phyloP scores from a whole-genome alignment of 192 early-diverging fungal species.

The Coemansia sp. region DNA sequence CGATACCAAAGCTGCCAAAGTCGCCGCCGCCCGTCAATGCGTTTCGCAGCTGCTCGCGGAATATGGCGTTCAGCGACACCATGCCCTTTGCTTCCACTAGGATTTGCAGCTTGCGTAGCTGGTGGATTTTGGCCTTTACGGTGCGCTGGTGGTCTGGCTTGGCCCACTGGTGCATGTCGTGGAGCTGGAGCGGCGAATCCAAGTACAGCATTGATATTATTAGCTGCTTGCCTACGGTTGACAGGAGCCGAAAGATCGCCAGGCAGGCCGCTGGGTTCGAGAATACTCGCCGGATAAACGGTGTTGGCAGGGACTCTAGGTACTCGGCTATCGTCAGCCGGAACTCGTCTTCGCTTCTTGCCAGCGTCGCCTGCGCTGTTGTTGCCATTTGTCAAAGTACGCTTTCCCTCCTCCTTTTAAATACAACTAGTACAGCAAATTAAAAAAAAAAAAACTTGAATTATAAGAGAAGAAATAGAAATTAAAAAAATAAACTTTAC shows the following conservation, averaged over 20 bases:
- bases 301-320: conserved; percentile 72
- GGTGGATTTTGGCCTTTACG: conserved; percentile 64
- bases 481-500: no score
- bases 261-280: conserved; percentile 90
- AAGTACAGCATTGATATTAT: conserved; percentile 86
- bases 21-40: conserved; percentile 76
- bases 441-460: no score
- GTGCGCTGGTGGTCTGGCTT: conserved; percentile 44
- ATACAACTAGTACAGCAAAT: no score
- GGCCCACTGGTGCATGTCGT: conserved; percentile 70
- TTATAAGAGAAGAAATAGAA: no score
- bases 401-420: background rate
- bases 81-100: conserved; percentile 54
- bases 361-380: conserved; percentile 3
- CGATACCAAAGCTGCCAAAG: conserved; percentile 85
- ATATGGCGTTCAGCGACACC: conserved; percentile 64
- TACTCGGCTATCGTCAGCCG: conserved; percentile 78
- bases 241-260: conserved; percentile 86
- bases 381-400: background rate
- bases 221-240: conserved; percentile 82
- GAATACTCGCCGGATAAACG: conserved; percentile 77
- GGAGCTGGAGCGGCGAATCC: conserved; percentile 58
- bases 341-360: conserved; percentile 56
- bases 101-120: conserved; percentile 72
- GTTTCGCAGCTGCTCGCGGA: conserved; percentile 67